These are phyloP conservation scores for Aegilops speltoides DNA, from an alignment of 176 grass and related monocot genomes.

Conservation along the genomic window DNA sequence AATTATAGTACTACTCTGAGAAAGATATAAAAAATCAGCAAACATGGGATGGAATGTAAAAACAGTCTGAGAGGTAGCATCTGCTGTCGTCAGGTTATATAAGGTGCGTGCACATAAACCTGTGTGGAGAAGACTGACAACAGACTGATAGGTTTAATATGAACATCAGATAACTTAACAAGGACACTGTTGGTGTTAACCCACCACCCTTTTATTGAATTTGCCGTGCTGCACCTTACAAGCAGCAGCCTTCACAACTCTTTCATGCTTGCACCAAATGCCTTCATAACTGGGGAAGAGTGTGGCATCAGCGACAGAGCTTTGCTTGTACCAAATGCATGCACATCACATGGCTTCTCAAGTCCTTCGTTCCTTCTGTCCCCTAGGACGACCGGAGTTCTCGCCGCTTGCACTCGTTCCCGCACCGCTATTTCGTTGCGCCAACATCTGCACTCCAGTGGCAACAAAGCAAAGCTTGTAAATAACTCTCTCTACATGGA, in stretches of 20 bases:
- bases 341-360: background rate
- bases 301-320: background rate
- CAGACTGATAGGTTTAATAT: background rate
- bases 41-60: too few species aligned
- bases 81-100: too few species aligned
- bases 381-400: background rate
- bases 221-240: background rate
- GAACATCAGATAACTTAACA: background rate
- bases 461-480: slow-evolving; percentile 1
- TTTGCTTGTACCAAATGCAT: background rate
- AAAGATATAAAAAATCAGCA: too few species aligned
- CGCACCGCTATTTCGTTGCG: background rate
- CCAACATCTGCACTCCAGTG: slow-evolving; percentile 29
- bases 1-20: too few species aligned
- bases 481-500: background rate
- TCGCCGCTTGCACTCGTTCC: slow-evolving; percentile 12
- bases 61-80: too few species aligned
- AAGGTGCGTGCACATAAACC: too few species aligned
- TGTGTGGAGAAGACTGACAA: background rate
- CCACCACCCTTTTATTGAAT: slow-evolving; percentile 26
- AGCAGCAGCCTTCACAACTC: background rate
- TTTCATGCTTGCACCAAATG: too few species aligned
- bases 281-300: background rate
- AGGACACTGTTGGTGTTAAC: background rate
- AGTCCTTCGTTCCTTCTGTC: background rate